phyloP scores from a whole-genome alignment of 2,329 filamentous ascomycete genomes.

The Neonectria faginata region DNA sequence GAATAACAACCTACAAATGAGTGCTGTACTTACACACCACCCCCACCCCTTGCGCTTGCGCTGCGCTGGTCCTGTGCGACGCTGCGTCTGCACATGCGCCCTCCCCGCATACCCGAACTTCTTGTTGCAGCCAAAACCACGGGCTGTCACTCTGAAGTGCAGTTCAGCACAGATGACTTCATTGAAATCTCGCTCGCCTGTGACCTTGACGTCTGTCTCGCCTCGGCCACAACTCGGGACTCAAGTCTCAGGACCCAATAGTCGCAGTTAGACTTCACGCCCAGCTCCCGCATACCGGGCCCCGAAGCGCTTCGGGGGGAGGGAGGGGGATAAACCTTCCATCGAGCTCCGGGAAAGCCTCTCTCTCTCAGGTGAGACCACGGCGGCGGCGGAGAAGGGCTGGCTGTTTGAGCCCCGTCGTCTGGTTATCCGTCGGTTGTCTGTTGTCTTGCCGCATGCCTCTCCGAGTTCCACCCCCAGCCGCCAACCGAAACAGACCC shows the following conservation, averaged over 20 bases:
- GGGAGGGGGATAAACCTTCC: too few species aligned
- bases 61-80: constrained; percentile 19
- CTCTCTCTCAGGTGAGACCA: constrained; percentile 26
- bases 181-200: not conserved
- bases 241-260: not conserved
- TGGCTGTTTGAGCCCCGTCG: constrained; percentile 35
- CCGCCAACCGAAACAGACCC: constrained; percentile 20
- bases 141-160: constrained; percentile 11
- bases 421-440: constrained; percentile 27
- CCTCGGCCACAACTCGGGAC: constrained; percentile 21
- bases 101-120: constrained; percentile 25
- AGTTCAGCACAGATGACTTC: not conserved
- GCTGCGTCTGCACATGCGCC: constrained; percentile 13
- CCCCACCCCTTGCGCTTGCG: constrained; percentile 17
- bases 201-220: not conserved
- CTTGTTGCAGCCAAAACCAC: constrained; percentile 10
- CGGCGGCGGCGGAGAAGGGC: constrained; percentile 17
- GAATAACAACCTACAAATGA: too few species aligned
- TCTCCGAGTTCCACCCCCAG: constrained; percentile 28
- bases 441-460: constrained; percentile 37
- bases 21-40: too few species aligned
- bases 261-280: not conserved
- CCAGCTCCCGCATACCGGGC: not conserved
- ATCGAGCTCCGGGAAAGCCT: constrained; percentile 4
- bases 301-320: not conserved